These are phyloP conservation scores for Tribonema minus DNA, from an alignment of 108 stramenopile genomes.

Conservation along the genomic window DNA sequence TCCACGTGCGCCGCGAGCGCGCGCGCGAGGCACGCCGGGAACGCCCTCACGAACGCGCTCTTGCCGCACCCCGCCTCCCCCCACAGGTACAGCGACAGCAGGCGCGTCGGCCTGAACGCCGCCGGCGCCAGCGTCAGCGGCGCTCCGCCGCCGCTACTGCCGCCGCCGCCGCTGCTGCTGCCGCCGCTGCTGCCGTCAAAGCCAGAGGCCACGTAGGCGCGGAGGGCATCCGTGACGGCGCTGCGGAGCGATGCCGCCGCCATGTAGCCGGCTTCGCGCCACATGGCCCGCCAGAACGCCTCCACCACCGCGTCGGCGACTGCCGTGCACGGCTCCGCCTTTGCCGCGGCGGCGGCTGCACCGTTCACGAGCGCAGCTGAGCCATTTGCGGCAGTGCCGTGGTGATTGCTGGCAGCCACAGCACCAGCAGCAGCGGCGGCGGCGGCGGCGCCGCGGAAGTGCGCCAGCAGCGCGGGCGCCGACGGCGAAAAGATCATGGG, in stretches of 20 bases:
- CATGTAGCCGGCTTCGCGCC: not conserved
- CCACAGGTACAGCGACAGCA: conserved; percentile 62
- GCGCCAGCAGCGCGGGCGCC: not conserved
- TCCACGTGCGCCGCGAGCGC: conserved; percentile 55
- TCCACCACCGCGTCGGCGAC: not conserved
- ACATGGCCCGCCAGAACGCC: not conserved
- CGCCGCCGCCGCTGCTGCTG: not conserved
- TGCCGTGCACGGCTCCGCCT: too few relatives aligned
- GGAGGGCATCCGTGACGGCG: not conserved
- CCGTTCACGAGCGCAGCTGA: not conserved
- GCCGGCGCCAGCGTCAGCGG: conserved; percentile 38
- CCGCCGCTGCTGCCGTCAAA: conserved; percentile 3
- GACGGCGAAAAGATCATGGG: not conserved
- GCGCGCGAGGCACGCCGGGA: conserved; percentile 56
- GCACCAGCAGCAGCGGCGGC: too few relatives aligned
- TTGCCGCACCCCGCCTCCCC: conserved; percentile 68
- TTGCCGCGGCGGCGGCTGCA: not conserved
- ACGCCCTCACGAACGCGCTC: conserved; percentile 57
- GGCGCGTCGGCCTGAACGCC: conserved; percentile 56
- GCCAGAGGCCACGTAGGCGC: not conserved
- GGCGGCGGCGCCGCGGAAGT: not conserved
- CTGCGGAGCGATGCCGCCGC: not conserved
- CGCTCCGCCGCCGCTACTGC: not conserved
- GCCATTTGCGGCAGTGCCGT: too few relatives aligned
- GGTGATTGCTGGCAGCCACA: too few relatives aligned